phyloP scores from a whole-genome alignment of 768 basidiomycete genomes.

The Termitomyces sp. region DNA sequence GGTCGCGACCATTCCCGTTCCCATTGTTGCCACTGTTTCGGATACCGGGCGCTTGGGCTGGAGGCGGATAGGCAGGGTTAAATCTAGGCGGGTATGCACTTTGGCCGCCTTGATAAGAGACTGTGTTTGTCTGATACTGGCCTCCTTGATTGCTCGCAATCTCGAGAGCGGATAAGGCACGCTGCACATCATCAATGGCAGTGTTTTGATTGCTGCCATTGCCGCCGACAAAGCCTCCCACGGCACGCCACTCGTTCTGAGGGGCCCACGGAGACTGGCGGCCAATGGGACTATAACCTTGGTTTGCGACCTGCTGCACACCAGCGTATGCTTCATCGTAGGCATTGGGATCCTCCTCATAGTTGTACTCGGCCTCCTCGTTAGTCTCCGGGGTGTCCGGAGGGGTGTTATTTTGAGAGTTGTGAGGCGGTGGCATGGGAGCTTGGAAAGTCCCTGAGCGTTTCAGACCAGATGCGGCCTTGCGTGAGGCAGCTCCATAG shows the following conservation, averaged over 20 bases:
- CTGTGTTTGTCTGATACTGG: slow-evolving; percentile 21
- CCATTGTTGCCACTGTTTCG: slow-evolving; percentile 30
- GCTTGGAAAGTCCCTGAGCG: slow-evolving; percentile 74
- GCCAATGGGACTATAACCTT: slow-evolving; percentile 44
- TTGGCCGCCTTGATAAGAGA: slow-evolving; percentile 39
- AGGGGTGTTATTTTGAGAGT: slow-evolving; percentile 31
- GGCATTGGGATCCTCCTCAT: slow-evolving; percentile 42
- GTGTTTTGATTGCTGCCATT: slow-evolving; percentile 19
- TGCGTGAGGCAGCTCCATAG: slow-evolving; percentile 54
- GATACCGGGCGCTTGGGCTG: slow-evolving; percentile 34
- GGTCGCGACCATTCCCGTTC: slow-evolving; percentile 33
- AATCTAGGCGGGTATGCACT: slow-evolving; percentile 66
- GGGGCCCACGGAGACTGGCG: slow-evolving; percentile 64
- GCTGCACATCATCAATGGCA: slow-evolving; percentile 70
- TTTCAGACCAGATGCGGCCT: slow-evolving; percentile 51
- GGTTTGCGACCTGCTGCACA: slow-evolving; percentile 28
- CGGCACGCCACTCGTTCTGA: slow-evolving; percentile 54
- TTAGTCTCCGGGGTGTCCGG: slow-evolving; percentile 30
- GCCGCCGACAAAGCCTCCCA: slow-evolving; percentile 15
- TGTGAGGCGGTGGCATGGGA: slow-evolving; percentile 28
- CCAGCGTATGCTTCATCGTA: slow-evolving; percentile 58
- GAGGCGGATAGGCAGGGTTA: slow-evolving; percentile 44
- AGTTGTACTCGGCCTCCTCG: slow-evolving; percentile 52
- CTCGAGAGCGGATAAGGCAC: slow-evolving; percentile 67
- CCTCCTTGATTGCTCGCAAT: slow-evolving; percentile 32